These are phyloP conservation scores for Pichia sp. DNA, from an alignment of 1,139 yeast genomes.

Conservation along the genomic window DNA sequence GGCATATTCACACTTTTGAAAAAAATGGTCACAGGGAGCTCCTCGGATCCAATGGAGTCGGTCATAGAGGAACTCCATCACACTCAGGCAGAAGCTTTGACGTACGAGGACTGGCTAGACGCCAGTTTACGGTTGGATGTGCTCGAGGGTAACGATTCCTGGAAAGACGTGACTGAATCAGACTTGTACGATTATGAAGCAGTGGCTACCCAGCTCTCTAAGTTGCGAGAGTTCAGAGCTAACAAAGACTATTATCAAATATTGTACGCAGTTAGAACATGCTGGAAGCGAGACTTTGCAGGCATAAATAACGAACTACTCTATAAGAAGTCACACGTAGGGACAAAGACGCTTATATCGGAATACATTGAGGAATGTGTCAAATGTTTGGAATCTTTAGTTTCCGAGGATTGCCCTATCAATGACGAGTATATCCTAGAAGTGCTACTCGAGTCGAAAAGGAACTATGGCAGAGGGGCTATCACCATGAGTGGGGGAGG, in stretches of 20 bases:
- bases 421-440: constrained; percentile 70
- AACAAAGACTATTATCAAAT: constrained; percentile 55
- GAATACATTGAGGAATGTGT: constrained; percentile 80
- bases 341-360: constrained; percentile 80
- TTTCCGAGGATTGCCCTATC: constrained; percentile 42
- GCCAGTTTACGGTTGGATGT: constrained; percentile 62
- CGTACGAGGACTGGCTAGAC: constrained; percentile 68
- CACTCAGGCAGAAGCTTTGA: constrained; percentile 55
- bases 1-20: neutral
- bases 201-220: constrained; percentile 49
- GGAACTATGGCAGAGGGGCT: constrained; percentile 91
- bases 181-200: constrained; percentile 67
- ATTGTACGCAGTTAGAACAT: constrained; percentile 72
- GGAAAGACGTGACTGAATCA: constrained; percentile 66
- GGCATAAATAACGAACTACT: constrained; percentile 80
- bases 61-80: constrained; percentile 35
- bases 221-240: constrained; percentile 57
- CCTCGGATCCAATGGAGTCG: constrained; percentile 18
- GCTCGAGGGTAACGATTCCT: constrained; percentile 55
- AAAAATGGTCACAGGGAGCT: neutral
- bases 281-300: constrained; percentile 82
- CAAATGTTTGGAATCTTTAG: constrained; percentile 49
- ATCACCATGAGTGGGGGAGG: constrained; percentile 93
- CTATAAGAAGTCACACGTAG: constrained; percentile 74
- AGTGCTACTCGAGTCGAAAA: constrained; percentile 80